Evolutionary conservation across 2,329 filamentous ascomycete genomes (phyloP), one percentile per base, ranked within the genome.

Genomic region (Parastagonospora nodorum): DNA sequence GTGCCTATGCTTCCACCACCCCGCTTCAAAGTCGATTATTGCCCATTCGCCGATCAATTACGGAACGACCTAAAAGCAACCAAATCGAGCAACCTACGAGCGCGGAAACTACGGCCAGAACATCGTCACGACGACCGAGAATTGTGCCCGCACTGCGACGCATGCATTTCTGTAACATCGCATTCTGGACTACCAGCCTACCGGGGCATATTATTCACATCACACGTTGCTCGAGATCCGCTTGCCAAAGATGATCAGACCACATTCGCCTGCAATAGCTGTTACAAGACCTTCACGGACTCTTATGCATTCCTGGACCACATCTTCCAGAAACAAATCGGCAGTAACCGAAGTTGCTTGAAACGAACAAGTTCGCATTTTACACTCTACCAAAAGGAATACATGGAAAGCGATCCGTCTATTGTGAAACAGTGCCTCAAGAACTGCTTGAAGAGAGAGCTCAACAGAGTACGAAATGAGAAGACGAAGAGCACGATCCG

Each of bases 281-380:
- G 69, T 50, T 69, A 73, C 60, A 73, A 73, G 45, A 64, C 55
- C 1, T 71, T 72, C 14, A 57, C 66, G 19, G 67, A 71, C 29
- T 70, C 68, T 9, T 73, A 72, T 48, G 67, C 64, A 12, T 73
- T 71, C 50, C 59, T 73, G 2, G 69, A 73, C 24, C 69, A 73
- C 35, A 50, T 65, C 2, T 72, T 69, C 43, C 69, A 72, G 48
- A 70, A 66, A 45, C 64, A 71, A 32, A 67, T 67, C 32, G 65
- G 68, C 5, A 69, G 65, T 38, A 67, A 69, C 8, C 43, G 58
- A 8, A 71, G 67, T 40, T 73, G 69, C 43, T 48, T 66, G 39
- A 57, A 58, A 24, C 42, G 61, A 28, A 61, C 60, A 45, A 67
- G 54, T 39, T 55, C 55, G 4, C 39, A 42, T 1, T 58, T 56